Evolutionary conservation across 2,329 filamentous ascomycete species (phyloP).

Genomic region (Venturia oleaginea): DNA sequence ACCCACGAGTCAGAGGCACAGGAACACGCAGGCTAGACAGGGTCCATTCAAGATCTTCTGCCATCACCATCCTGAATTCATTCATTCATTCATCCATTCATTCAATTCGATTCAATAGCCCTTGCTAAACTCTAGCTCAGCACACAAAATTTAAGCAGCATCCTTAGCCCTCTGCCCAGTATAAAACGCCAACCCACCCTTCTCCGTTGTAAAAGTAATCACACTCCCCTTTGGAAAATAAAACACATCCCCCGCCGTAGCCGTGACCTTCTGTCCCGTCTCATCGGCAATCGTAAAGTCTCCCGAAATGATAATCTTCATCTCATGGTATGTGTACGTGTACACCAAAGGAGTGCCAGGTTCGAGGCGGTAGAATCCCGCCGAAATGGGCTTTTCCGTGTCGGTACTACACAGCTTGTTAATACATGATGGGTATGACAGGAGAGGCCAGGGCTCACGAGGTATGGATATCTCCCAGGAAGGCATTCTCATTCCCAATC

Average conservation of each 20-base stretch:
- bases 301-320: slow-evolving; percentile 65
- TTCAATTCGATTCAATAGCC: too few species aligned
- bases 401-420: slow-evolving; percentile 35
- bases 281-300: slow-evolving; percentile 56
- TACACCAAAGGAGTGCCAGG: slow-evolving; percentile 60
- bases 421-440: not conserved
- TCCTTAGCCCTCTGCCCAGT: slow-evolving; percentile 30
- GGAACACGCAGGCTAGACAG: not conserved
- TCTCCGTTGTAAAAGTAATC: slow-evolving; percentile 56
- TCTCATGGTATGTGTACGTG: slow-evolving; percentile 62
- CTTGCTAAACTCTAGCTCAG: too few species aligned
- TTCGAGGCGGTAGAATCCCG: slow-evolving; percentile 58
- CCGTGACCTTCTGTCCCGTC: slow-evolving; percentile 51
- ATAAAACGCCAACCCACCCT: slow-evolving; percentile 54
- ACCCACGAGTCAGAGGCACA: not conserved
- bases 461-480: slow-evolving; percentile 52
- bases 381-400: slow-evolving; percentile 50
- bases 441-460: slow-evolving; percentile 31
- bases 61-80: too few species aligned
- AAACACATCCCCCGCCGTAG: slow-evolving; percentile 56
- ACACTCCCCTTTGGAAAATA: slow-evolving; percentile 58
- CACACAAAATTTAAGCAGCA: slow-evolving; percentile 17
- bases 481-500: slow-evolving; percentile 60
- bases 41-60: not conserved
- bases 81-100: too few species aligned